Base-by-base conservation (phyloP, 2,329 filamentous ascomycete species). In the Fusarium foetens region DNA sequence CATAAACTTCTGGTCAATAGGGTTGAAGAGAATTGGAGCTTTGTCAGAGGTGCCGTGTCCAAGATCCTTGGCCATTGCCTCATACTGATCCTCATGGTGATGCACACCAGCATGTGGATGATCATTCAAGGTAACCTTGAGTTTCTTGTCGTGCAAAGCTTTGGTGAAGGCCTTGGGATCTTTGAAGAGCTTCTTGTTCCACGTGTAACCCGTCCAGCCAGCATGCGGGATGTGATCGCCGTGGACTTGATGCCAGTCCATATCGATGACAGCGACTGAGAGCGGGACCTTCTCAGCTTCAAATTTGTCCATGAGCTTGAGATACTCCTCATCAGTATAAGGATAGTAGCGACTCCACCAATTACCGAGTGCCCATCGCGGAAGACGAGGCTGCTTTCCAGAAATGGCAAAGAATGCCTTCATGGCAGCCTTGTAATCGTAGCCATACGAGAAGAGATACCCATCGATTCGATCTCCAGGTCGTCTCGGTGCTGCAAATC, bases 301-400 rank as follows among this genome's bases (percentile, higher is more conserved):
- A 70, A 91, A 91, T 54, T 83, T 82, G 60, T 89, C 86, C 82
- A 91, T 87, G 21, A 92, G 81, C 19, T 80, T 78, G 5, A 90
- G 67, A 73, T 91, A 91, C 70, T 89, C 87, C 4, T 86, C 81
- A 33, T 84, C 83, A 1, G 81, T 82, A 74, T 91, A 92, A 5
- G 83, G 84, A 73, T 91, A 86, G 76, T 91, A 91, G 12, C 90
- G 83, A 51, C 86, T 89, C 89, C 89, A 91, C 89, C 90, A 92
- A 70, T 91, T 91, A 0, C 89, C 89, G 41, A 91, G 80, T 0
- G 87, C 83, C 82, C 86, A 91, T 19, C 89, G 82, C 0, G 89
- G 89, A 1, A 91, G 77, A 14, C 85, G 63, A 6, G 89, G 88
- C 70, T 89, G 87, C 25, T 81, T 81, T 6, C 89, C 89, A 4